Percentiles rank a stretch among this genome's conserved stretches.
These are phyloP conservation scores for Pseudevernia furfuracea DNA, from an alignment of 495 filamentous ascomycete species.

Conservation along the genomic window DNA sequence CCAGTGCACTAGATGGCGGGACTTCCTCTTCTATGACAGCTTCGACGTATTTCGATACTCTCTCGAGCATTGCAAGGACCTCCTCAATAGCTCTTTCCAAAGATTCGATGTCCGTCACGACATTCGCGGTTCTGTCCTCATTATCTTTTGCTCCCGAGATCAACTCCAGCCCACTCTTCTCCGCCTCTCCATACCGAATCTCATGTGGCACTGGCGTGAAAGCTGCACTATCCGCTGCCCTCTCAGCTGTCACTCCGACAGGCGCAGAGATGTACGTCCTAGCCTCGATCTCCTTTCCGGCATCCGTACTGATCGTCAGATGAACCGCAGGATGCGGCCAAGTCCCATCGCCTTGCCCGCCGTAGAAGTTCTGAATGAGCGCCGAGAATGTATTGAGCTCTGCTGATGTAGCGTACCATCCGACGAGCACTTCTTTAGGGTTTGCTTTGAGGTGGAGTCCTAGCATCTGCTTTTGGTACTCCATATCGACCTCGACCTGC, in stretches of 20 bases:
- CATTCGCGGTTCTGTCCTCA: conserved; percentile 60
- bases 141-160: conserved; percentile 72
- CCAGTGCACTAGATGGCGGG: conserved; percentile 70
- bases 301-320: conserved; percentile 82
- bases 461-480: conserved; percentile 99
- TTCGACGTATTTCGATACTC: conserved; percentile 81
- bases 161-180: conserved; percentile 84
- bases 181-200: conserved; percentile 80
- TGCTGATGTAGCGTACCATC: conserved; percentile 94
- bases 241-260: conserved; percentile 88
- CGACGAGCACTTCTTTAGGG: conserved; percentile 86
- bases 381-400: conserved; percentile 97
- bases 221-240: conserved; percentile 86
- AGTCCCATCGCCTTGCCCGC: conserved; percentile 89
- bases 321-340: conserved; percentile 95
- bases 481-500: conserved; percentile 98
- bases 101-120: conserved; percentile 80
- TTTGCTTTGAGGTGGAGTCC: conserved; percentile 86
- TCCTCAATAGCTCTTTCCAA: conserved; percentile 77
- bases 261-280: conserved; percentile 89
- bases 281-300: conserved; percentile 75
- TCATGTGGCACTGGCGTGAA: conserved; percentile 96
- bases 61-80: conserved; percentile 77
- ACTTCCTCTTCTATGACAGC: conserved; percentile 67
- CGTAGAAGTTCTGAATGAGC: conserved; percentile 99